Evolutionary conservation across 2,329 filamentous ascomycete species (phyloP).

Genomic region (Huntiella bhutanensis): DNA sequence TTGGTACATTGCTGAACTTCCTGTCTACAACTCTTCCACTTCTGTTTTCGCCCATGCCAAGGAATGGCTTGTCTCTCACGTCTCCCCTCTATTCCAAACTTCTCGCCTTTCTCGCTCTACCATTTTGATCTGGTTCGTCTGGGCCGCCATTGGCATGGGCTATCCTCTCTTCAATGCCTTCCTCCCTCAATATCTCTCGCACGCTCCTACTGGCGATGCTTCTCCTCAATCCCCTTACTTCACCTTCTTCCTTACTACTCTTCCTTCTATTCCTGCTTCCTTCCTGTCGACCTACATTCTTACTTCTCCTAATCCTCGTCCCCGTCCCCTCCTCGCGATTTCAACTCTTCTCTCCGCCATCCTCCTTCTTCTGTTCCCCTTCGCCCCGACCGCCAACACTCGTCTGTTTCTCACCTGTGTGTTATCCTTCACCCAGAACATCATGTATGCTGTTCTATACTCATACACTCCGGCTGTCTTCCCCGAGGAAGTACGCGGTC

Average conservation of each 20-base stretch:
- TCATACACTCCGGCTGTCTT: constrained; percentile 64
- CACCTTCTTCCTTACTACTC: constrained; percentile 64
- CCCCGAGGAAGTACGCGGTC: constrained; percentile 51
- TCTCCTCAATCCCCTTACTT: constrained; percentile 32
- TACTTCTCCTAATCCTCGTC: constrained; percentile 43
- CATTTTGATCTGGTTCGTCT: constrained; percentile 53
- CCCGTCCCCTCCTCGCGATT: constrained; percentile 50
- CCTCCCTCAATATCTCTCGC: constrained; percentile 66
- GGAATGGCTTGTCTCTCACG: constrained; percentile 40
- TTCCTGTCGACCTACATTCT: constrained; percentile 57
- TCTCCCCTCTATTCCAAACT: constrained; percentile 49
- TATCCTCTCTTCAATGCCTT: constrained; percentile 83
- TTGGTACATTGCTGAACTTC: not conserved
- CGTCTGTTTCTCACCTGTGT: constrained; percentile 45
- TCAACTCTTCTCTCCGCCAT: constrained; percentile 48
- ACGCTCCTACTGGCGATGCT: constrained; percentile 21
- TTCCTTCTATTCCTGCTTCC: constrained; percentile 59
- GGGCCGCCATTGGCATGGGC: constrained; percentile 67
- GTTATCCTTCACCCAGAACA: constrained; percentile 54
- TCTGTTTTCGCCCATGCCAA: constrained; percentile 22
- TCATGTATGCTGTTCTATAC: constrained; percentile 61
- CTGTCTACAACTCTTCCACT: not conserved
- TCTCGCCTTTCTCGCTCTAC: constrained; percentile 34
- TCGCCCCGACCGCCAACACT: constrained; percentile 34
- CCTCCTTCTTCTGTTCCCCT: constrained; percentile 50